Evolutionary conservation across 257 asterid species (phyloP).

Genomic region (Lithospermum erythrorhizon): DNA sequence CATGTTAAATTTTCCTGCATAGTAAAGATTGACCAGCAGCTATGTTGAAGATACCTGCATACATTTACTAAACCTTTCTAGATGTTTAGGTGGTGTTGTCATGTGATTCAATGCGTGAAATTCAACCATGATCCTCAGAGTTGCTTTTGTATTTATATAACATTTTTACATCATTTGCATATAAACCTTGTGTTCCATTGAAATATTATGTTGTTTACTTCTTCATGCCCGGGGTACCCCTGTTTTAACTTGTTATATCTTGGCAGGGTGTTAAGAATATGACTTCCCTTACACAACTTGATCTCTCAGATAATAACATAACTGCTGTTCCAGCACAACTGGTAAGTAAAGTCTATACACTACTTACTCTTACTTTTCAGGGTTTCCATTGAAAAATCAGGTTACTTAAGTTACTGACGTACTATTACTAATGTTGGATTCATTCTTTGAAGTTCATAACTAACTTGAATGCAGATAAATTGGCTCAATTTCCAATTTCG

Average conservation of each 20-base stretch:
- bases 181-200: not conserved
- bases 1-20: no score
- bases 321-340: constrained; percentile 74
- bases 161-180: not conserved
- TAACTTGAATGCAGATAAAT: not conserved
- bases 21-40: no score
- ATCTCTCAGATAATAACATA: constrained; percentile 77
- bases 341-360: constrained; percentile 27
- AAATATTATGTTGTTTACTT: not conserved
- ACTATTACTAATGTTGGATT: not conserved
- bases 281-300: constrained; percentile 65
- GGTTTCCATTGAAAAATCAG: not conserved
- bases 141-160: no score
- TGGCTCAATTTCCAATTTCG: not conserved
- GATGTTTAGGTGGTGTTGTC: no score
- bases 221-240: not conserved
- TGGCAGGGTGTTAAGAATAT: constrained; percentile 63
- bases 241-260: constrained; percentile 13
- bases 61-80: no score
- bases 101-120: no score
- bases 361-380: not conserved
- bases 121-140: no score
- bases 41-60: no score
- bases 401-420: no score
- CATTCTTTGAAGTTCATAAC: not conserved